Evolutionary conservation across 257 asterid species (phyloP).

Genomic region (Ocimum tenuiflorum): DNA sequence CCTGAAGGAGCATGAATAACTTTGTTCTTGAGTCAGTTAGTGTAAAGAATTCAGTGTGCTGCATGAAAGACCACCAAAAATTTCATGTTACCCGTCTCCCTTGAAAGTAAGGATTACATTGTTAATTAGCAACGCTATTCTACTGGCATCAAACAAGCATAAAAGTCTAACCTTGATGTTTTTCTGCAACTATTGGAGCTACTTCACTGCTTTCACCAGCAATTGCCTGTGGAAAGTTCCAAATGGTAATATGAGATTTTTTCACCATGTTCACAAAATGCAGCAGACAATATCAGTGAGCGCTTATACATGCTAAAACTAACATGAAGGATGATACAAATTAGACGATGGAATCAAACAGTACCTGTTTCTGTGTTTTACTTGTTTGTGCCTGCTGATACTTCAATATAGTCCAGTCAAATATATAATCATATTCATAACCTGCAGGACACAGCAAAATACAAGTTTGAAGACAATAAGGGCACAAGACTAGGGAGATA

Average conservation of each 20-base stretch:
- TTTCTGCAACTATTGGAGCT: slow-evolving; percentile 46
- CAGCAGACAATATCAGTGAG: not conserved
- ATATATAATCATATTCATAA: slow-evolving; percentile 76
- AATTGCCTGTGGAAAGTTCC: slow-evolving; percentile 46
- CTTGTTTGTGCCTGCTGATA: slow-evolving; percentile 86
- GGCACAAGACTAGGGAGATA: not conserved
- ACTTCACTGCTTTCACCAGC: slow-evolving; percentile 82
- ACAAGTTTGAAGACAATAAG: slow-evolving; percentile 12
- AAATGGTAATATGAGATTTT: slow-evolving; percentile 1
- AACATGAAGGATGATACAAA: slow-evolving; percentile 16
- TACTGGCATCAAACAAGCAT: not conserved
- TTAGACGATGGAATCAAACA: slow-evolving; percentile 3
- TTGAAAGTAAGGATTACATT: not conserved
- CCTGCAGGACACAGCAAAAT: slow-evolving; percentile 46
- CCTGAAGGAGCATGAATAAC: not conserved
- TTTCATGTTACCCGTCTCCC: not conserved
- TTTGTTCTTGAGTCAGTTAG: not conserved
- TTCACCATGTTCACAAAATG: not conserved
- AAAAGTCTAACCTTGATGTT: slow-evolving; percentile 54
- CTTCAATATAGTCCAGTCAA: slow-evolving; percentile 96
- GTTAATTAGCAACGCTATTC: not conserved
- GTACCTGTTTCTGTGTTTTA: slow-evolving; percentile 76
- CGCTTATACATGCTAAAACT: not conserved
- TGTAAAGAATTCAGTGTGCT: not conserved
- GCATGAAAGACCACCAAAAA: not conserved